A percentile compares a stretch with the other conserved stretches of the same genome.
Evolutionary conservation across 2,329 filamentous ascomycete genomes (phyloP).

Genomic region (Cladophialophora exuberans): DNA sequence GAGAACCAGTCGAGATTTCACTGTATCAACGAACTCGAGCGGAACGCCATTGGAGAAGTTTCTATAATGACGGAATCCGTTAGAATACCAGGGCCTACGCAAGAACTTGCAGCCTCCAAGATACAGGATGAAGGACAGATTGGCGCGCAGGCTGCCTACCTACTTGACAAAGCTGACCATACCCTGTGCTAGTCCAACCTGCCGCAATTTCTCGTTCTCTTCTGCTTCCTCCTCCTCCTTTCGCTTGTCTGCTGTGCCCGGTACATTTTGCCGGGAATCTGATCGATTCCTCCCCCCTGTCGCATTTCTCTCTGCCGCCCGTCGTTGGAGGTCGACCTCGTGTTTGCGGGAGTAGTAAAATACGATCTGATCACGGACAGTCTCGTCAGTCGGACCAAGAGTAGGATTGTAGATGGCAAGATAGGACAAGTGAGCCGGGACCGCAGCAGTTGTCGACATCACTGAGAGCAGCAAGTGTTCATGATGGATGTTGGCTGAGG

Average conservation of each 20-base stretch:
- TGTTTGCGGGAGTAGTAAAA: constrained; percentile 74
- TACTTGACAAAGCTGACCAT: constrained; percentile 88
- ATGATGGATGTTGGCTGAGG: neutral
- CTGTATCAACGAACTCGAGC: constrained; percentile 86
- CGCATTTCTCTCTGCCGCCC: constrained; percentile 18
- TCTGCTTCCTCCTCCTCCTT: constrained; percentile 58
- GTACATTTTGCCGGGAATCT: neutral
- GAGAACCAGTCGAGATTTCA: constrained; percentile 81
- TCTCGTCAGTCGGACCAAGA: constrained; percentile 72
- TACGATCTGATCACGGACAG: constrained; percentile 79
- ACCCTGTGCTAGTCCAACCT: constrained; percentile 94
- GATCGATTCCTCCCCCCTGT: neutral
- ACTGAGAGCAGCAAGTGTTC: too few species aligned
- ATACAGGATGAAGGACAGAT: constrained; percentile 1
- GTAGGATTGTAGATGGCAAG: constrained; percentile 94
- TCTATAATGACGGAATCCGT: constrained; percentile 44
- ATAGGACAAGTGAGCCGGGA: constrained; percentile 85
- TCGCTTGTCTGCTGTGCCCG: constrained; percentile 32
- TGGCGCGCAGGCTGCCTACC: constrained; percentile 35
- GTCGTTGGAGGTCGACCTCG: constrained; percentile 33
- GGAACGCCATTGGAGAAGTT: constrained; percentile 79
- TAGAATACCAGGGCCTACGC: neutral
- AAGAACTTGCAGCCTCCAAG: too few species aligned
- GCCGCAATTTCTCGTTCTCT: constrained; percentile 82
- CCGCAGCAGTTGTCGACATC: constrained; percentile 42